Base-by-base conservation (phyloP, 306 rosid genomes). In the Carpinus viminea region DNA sequence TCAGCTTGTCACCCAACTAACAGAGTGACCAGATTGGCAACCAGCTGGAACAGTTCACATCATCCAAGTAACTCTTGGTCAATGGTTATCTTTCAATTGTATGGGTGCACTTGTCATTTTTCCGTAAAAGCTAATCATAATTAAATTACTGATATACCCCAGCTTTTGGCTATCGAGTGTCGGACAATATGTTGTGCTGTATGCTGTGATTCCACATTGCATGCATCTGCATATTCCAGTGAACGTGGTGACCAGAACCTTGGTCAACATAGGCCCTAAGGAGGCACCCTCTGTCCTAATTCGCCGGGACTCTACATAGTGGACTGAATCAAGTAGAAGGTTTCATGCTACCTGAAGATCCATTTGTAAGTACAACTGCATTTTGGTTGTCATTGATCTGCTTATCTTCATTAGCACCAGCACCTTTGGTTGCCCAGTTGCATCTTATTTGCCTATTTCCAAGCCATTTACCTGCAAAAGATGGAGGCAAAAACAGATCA, bases 351-450 rank as follows among this genome's bases (percentile, higher is more conserved):
- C 91, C 91, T 79, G 89, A 88, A 83, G 91, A 86, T 73, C 91
- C 91, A 83, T 86, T 88, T 36, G 91, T 83, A 59, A 88, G 91
- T 64, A 85, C 85, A 74, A 88, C 91, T 36, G 89, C 86, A 72
- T 83, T 88, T 86, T 88, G 89, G 76, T 8, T 83, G 79, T 88
- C 91, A 79, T 66, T 83, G 80, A 53, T 85, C 75, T 66, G 72
- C 72, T 81, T 86, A 71, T 88, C 91, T 70, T 88, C 91, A 72
- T 5, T 86, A 52, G 70, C 59, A 81, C 86, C 81, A 81, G 88
- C 86, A 52, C 91, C 89, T 83, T 88, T 88, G 38, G 91, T 83
- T 66, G 89, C 91, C 91, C 91, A 85, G 74, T 88, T 88, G 86
- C 89, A 88, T 60, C 91, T 72, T 81, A 88, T 88, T 80, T 88